Conservation (phyloP, 257 asterid species). For the Henckelia pumila region DNA sequence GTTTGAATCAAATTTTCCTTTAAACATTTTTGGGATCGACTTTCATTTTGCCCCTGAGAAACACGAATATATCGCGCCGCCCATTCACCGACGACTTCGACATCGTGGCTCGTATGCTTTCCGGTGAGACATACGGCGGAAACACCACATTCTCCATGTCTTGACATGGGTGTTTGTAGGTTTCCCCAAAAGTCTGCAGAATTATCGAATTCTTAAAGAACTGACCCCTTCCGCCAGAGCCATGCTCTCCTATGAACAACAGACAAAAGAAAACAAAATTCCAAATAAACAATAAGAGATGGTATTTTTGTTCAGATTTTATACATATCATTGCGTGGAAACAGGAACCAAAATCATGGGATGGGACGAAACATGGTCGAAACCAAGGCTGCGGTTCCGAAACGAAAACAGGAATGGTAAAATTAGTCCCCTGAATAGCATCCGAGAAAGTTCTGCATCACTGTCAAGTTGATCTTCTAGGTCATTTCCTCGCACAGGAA, state of each 20-base stretch:
- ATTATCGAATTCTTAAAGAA: slow-evolving; percentile 54
- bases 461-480: no score
- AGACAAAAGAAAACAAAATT: neutral
- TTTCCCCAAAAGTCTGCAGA: slow-evolving; percentile 87
- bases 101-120: slow-evolving; percentile 47
- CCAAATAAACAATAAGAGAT: neutral
- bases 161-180: slow-evolving; percentile 75
- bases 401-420: slow-evolving; percentile 59
- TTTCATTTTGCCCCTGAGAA: slow-evolving; percentile 92
- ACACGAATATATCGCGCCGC: slow-evolving; percentile 66
- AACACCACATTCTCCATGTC: slow-evolving; percentile 70
- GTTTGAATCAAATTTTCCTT: no score
- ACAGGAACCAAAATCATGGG: slow-evolving; percentile 75
- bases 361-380: slow-evolving; percentile 70
- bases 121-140: slow-evolving; percentile 82
- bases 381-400: slow-evolving; percentile 84
- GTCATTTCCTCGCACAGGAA: no score
- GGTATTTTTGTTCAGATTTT: no score
- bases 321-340: slow-evolving; percentile 58
- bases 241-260: slow-evolving; percentile 53
- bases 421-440: no score
- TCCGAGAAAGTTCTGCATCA: no score
- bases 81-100: slow-evolving; percentile 38
- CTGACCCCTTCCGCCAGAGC: slow-evolving; percentile 62
- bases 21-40: slow-evolving; percentile 74